Evolutionary conservation across 805 yeast species (phyloP).

Genomic region (Huiozyma naganishii): DNA sequence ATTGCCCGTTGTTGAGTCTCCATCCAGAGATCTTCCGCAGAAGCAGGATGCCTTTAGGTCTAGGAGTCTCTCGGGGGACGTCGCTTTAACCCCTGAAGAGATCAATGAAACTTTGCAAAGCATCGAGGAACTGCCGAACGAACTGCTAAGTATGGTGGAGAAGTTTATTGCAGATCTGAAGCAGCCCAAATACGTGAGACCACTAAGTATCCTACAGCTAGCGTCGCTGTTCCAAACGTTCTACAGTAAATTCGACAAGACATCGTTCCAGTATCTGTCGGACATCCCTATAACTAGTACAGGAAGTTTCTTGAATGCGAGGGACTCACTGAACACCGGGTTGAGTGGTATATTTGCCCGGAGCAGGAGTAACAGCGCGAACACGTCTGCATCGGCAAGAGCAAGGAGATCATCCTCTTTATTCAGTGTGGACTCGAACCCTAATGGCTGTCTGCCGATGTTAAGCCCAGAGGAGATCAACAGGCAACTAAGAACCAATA

Average conservation of each 20-base stretch:
- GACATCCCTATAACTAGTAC: background rate
- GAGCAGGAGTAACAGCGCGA: constrained; percentile 21
- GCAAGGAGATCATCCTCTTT: constrained; percentile 24
- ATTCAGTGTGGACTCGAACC: constrained; percentile 16
- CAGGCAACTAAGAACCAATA: constrained; percentile 18
- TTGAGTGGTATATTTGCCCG: constrained; percentile 28
- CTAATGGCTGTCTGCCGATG: constrained; percentile 15
- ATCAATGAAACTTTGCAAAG: constrained; percentile 17
- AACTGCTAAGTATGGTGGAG: constrained; percentile 19
- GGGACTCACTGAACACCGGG: constrained; percentile 26
- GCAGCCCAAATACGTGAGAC: constrained; percentile 27
- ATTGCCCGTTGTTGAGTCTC: background rate
- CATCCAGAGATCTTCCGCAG: background rate
- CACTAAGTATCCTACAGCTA: constrained; percentile 20
- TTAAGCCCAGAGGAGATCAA: constrained; percentile 25
- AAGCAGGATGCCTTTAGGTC: background rate
- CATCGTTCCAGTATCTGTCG: constrained; percentile 20
- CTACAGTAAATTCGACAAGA: constrained; percentile 23
- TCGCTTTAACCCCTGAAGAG: background rate
- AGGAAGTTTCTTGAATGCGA: constrained; percentile 13
- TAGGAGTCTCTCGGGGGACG: constrained; percentile 1
- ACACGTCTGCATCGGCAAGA: constrained; percentile 3
- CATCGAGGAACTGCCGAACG: constrained; percentile 18
- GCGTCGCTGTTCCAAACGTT: constrained; percentile 24
- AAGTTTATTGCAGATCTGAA: constrained; percentile 24